These are phyloP conservation scores for Boechera divaricarpa DNA, from an alignment of 345 rosid species.

Conservation along the genomic window DNA sequence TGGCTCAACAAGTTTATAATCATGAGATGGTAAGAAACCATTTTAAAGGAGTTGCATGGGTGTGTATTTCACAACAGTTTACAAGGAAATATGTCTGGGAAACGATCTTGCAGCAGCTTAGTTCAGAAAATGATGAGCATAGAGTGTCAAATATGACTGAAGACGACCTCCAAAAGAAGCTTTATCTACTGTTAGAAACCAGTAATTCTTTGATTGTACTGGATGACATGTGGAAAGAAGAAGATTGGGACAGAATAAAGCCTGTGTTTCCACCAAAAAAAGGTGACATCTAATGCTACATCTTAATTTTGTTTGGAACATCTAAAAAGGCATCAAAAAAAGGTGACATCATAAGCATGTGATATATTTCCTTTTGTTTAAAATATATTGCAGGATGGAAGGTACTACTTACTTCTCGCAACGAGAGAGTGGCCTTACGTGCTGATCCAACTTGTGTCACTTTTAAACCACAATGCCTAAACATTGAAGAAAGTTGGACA, in stretches of 20 bases:
- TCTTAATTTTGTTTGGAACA: no score
- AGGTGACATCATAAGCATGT: background rate
- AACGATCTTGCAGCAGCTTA: conserved; percentile 37
- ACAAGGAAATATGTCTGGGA: conserved; percentile 35
- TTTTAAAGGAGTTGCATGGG: conserved; percentile 47
- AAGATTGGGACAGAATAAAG: conserved; percentile 43
- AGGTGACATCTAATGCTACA: background rate
- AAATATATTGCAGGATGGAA: conserved; percentile 36
- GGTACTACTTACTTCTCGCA: conserved; percentile 55
- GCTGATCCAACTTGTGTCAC: background rate
- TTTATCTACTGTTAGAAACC: conserved; percentile 22
- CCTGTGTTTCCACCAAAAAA: conserved; percentile 37
- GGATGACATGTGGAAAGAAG: conserved; percentile 51
- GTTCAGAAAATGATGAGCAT: conserved; percentile 6
- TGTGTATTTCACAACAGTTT: conserved; percentile 48
- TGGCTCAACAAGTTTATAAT: conserved; percentile 43
- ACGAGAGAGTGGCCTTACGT: background rate
- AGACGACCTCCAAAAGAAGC: conserved; percentile 11
- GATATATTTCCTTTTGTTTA: background rate
- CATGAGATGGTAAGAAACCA: conserved; percentile 22
- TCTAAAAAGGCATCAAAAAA: background rate
- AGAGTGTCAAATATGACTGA: conserved; percentile 14
- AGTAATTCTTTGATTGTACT: conserved; percentile 48
- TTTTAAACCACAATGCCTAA: conserved; percentile 26
- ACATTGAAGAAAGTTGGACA: conserved; percentile 46